phyloP scores from a whole-genome alignment of 78 protist species.

The Monocercomonoides exilis region DNA sequence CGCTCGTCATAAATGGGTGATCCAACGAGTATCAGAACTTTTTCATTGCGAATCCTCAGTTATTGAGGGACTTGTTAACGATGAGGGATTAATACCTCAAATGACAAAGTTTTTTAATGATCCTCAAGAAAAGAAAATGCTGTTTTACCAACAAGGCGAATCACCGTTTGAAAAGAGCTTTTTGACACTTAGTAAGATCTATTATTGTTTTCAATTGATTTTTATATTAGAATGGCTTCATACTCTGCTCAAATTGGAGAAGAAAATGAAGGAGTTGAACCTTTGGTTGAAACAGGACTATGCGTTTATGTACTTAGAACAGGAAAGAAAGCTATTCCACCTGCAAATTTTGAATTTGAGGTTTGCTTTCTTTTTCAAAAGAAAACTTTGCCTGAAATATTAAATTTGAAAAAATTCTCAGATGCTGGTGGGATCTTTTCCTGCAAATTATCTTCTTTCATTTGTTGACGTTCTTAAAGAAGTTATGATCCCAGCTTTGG shows the following conservation, averaged over 20 bases:
- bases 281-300: not conserved
- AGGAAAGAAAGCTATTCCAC: not conserved
- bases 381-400: no score
- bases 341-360: not conserved
- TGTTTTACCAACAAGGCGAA: not conserved
- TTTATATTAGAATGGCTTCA: not conserved
- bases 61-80: not conserved
- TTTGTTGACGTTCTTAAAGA: not conserved
- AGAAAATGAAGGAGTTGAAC: not conserved
- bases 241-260: not conserved
- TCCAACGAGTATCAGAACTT: not conserved
- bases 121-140: not conserved
- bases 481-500: constrained; percentile 3
- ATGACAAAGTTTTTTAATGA: not conserved
- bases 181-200: no score
- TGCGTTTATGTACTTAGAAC: not conserved
- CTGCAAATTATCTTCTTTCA: not conserved
- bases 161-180: no score
- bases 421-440: not conserved
- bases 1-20: not conserved
- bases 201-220: no score
- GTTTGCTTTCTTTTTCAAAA: not conserved
- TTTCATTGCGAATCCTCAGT: not conserved
- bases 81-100: not conserved
- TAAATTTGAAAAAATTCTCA: no score